These are phyloP conservation scores for Floccularia luteovirens DNA, from an alignment of 768 basidiomycete genomes.

Conservation along the genomic window DNA sequence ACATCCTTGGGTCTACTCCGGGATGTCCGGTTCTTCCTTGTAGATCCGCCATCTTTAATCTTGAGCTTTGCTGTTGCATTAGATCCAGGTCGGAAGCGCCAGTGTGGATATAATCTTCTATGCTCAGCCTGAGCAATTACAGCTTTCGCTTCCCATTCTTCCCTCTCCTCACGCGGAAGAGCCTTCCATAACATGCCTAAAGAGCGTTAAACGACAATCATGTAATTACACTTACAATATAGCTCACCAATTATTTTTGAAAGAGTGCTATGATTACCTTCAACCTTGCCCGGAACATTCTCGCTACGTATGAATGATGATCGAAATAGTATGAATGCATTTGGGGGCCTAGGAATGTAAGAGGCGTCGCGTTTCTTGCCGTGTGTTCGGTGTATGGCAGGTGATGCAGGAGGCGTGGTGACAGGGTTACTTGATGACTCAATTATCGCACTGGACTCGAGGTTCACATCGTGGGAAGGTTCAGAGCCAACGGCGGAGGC, in stretches of 20 bases:
- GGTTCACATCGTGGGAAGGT: constrained; percentile 11
- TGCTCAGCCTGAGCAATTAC: constrained; percentile 67
- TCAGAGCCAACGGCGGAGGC: constrained; percentile 14
- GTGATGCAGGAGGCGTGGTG: constrained; percentile 21
- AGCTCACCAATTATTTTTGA: constrained; percentile 74
- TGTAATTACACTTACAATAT: too few species aligned
- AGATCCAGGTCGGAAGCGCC: constrained; percentile 68
- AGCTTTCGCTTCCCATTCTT: constrained; percentile 73
- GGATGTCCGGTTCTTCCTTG: too few species aligned
- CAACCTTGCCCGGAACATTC: constrained; percentile 68
- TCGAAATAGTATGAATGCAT: constrained; percentile 82
- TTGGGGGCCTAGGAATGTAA: constrained; percentile 78
- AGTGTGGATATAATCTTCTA: constrained; percentile 68
- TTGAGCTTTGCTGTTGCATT: constrained; percentile 33
- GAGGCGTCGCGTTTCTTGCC: constrained; percentile 60
- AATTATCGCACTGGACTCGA: constrained; percentile 9
- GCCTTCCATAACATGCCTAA: constrained; percentile 71
- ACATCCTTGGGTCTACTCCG: constrained; percentile 26
- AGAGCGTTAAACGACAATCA: background rate
- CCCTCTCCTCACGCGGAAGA: constrained; percentile 57
- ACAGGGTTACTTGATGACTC: constrained; percentile 11
- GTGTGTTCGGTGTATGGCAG: too few species aligned
- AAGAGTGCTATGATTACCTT: constrained; percentile 72
- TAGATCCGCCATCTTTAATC: constrained; percentile 16
- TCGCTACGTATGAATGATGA: constrained; percentile 71